phyloP scores from a whole-genome alignment of 164 flowering plant genomes.

The Umbilicus rupestris region DNA sequence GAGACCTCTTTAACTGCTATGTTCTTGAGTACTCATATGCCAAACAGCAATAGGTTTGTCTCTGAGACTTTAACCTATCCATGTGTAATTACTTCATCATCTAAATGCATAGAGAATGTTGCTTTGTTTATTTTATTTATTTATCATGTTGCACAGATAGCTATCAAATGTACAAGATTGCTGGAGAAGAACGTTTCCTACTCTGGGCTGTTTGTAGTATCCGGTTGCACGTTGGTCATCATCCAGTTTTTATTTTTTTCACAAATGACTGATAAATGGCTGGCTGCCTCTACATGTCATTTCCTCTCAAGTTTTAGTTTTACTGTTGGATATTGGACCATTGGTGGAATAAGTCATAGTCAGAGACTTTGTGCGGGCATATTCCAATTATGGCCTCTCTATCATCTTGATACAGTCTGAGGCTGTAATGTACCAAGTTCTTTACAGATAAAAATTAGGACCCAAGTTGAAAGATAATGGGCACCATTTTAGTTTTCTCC shows the following conservation, averaged over 20 bases:
- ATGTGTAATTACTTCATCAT: background rate
- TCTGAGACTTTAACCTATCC: background rate
- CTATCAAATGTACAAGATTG: slow-evolving; percentile 91
- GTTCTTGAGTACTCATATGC: slow-evolving; percentile 86
- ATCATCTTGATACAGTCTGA: too few relatives aligned
- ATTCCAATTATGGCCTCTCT: background rate
- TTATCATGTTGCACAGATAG: slow-evolving; percentile 49
- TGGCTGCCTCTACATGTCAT: background rate
- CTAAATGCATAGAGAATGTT: too few relatives aligned
- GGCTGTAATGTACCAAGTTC: too few relatives aligned
- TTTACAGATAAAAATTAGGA: too few relatives aligned
- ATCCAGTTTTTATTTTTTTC: background rate
- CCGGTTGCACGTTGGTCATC: slow-evolving; percentile 60
- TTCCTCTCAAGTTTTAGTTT: background rate
- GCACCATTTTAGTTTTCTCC: background rate
- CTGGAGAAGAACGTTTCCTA: slow-evolving; percentile 81
- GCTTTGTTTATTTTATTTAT: slow-evolving; percentile 1
- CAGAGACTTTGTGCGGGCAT: background rate
- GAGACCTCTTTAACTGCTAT: slow-evolving; percentile 93
- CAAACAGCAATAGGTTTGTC: slow-evolving; percentile 88
- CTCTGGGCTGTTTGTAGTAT: slow-evolving; percentile 99
- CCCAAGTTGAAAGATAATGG: too few relatives aligned
- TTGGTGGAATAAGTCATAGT: background rate
- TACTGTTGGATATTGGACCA: background rate
- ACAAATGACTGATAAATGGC: background rate